Base-by-base conservation (phyloP, 164 flowering plant species). In the Vitis rotundifolia region DNA sequence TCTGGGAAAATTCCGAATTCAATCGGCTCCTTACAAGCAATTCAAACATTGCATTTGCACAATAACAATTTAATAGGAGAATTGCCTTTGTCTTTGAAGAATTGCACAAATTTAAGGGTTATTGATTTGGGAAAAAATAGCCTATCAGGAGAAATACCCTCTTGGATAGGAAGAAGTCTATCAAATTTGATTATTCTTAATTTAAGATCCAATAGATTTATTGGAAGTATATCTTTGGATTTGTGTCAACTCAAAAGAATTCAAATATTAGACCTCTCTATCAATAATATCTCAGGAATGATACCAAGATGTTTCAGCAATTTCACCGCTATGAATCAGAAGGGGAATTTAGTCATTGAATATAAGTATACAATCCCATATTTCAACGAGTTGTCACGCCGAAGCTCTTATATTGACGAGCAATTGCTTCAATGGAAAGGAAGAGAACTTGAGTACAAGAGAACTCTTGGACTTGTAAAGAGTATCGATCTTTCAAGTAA, bases 401-500 rank as follows among this genome's bases (percentile, higher is more conserved):
- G 0, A 37, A 37, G 44, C 44, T 37, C 7, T 37, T 37, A 56
- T 56, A 19, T 56, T 7, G 59, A 56, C 2, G 15, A 56, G 16
- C 11, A 5, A 5, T 6, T 56, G 11, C 22, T 16, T 19, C 9
- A 9, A 56, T 1, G 15, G 18, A 75, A 65, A 48, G 77, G 73
- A 47, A 10, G 14, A 19, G 55, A 50, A 18, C 10, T 9, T 8
- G 47, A 26, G 0, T 70, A 47, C 28, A 18, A 29, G 13, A 70
- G 5, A 18, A 48, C n/a, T 9, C 57, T 75, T 22, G 15, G n/a
- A 3, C 57, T 60, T n/a, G 26, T 65, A n/a, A 53, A 11, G 49
- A 28, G 15, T 37, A 61, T 70, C 2, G 78, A 75, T 56, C 62
- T 75, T 47, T 75, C 78, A n/a, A 55, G 52, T 49, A 75, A 75